Evolutionary conservation across 2,329 filamentous ascomycete genomes (phyloP).

Genomic region (Botrytis fragariae): DNA sequence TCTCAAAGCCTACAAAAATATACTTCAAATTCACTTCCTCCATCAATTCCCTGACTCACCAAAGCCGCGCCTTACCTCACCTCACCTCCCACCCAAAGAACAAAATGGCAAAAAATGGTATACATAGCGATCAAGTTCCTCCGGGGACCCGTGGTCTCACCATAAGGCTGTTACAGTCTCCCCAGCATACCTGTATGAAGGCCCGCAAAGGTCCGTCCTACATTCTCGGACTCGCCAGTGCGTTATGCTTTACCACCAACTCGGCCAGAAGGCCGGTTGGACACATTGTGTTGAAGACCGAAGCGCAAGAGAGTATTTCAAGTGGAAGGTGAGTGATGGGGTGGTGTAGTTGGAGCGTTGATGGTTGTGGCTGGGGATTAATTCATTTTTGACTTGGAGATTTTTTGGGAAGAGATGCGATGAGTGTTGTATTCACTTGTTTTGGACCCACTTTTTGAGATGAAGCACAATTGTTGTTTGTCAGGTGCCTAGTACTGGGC

Average conservation of each 20-base stretch:
- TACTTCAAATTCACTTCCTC: background rate
- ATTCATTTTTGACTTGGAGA: background rate
- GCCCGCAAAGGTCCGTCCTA: constrained; percentile 5
- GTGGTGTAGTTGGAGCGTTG: background rate
- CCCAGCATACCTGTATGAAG: constrained; percentile 4
- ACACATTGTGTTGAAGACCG: background rate
- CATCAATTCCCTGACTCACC: no score
- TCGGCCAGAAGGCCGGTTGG: background rate
- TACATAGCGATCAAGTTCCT: background rate
- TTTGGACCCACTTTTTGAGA: background rate
- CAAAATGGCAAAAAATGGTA: background rate
- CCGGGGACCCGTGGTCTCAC: background rate
- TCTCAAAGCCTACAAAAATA: background rate
- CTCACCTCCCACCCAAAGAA: background rate
- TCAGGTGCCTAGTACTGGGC: background rate
- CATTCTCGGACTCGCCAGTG: background rate
- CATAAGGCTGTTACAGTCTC: background rate
- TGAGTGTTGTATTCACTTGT: background rate
- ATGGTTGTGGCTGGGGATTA: background rate
- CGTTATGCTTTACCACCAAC: background rate
- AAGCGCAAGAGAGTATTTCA: background rate
- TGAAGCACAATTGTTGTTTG: background rate
- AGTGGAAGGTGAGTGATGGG: background rate
- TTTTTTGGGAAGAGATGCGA: background rate
- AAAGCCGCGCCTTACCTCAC: background rate